These are phyloP conservation scores for Striga hermonthica DNA, from an alignment of 305 asterid species.

Conservation along the genomic window DNA sequence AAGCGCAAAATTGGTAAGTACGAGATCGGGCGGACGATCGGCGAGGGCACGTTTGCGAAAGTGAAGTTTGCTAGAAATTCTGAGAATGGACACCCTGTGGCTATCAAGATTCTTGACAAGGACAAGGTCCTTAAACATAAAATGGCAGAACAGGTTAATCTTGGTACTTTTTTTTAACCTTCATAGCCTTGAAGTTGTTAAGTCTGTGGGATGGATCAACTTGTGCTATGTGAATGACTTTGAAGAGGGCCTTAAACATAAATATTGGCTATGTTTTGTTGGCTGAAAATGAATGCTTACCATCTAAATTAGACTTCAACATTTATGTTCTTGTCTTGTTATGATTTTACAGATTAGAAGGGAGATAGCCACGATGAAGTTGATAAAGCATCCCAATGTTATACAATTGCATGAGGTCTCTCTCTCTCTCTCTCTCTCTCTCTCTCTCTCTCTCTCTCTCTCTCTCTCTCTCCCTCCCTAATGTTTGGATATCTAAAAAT, in stretches of 20 bases:
- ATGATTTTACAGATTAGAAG: slow-evolving; percentile 61
- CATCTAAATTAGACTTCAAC: neutral
- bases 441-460: slow-evolving; percentile 13
- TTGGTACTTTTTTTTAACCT: neutral
- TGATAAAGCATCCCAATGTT: slow-evolving; percentile 81
- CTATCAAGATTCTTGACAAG: slow-evolving; percentile 86
- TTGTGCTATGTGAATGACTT: neutral
- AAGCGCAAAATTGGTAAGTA: slow-evolving; percentile 83
- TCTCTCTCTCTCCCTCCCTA: neutral
- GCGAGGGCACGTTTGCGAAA: slow-evolving; percentile 95
- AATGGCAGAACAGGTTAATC: slow-evolving; percentile 81
- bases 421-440: neutral
- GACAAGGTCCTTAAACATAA: slow-evolving; percentile 88
- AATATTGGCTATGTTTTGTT: too few relatives aligned
- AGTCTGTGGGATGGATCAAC: neutral
- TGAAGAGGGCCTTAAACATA: neutral
- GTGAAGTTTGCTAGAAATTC: slow-evolving; percentile 86
- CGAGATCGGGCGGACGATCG: slow-evolving; percentile 89
- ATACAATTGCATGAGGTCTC: slow-evolving; percentile 70
- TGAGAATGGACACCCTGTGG: slow-evolving; percentile 73
- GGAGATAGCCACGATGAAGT: slow-evolving; percentile 85
- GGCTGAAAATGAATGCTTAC: too few relatives aligned
- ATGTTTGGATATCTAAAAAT: neutral
- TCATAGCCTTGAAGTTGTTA: neutral
- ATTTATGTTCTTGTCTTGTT: slow-evolving; percentile 5